Evolutionary conservation across 371 early-diverging fungal genomes (phyloP), one percentile per base, ranked within the genome.

Genomic region (Mucor mucedo): DNA sequence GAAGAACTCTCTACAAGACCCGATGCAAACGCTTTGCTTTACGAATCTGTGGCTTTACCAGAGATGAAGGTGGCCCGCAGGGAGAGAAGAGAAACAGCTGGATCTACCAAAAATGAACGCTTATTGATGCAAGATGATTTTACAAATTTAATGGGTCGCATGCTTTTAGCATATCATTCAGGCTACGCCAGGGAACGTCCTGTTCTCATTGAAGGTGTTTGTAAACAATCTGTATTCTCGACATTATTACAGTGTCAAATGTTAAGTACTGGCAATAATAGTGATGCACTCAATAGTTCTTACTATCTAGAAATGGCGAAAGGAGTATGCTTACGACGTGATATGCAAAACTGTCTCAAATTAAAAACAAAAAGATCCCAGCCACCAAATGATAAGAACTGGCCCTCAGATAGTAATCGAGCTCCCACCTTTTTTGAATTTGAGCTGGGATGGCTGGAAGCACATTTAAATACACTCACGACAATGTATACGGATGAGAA

Each of bases 251-350:
- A 68, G 55, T 77, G 61, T 44, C 58, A 69, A 11, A 33, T 74
- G 8, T 42, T 45, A 21, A 52, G 35, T 1, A 70, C 54, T 27
- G 40, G 58, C 16, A 45, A 62, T 4, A 66, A 55, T 21, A 67
- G 69, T 14, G 53, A 71, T 52, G 65, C 75, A 2, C 42, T 67
- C 0, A 48, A 63, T 4, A 66, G 70, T 33, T 52, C 73, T 7
- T 79, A 79, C 53, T 79, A 76, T 53, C 47, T 77, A 63, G 83
- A 84, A 55, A 82, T 82, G 78, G 73, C 81, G 0, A 83, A 84
- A 32, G 79, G 78, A 0, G 49, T 86, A 5, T 74, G 74, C 1
- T 65, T 80, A 21, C 78, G 84, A 21, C 78, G 88, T 27, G 86
- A 86, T 65, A 84, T 85, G 82, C 76, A 76, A 40, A 64, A 66